Evolutionary conservation across 2,329 filamentous ascomycete species (phyloP).

Genomic region (Diaporthe ilicicola): DNA sequence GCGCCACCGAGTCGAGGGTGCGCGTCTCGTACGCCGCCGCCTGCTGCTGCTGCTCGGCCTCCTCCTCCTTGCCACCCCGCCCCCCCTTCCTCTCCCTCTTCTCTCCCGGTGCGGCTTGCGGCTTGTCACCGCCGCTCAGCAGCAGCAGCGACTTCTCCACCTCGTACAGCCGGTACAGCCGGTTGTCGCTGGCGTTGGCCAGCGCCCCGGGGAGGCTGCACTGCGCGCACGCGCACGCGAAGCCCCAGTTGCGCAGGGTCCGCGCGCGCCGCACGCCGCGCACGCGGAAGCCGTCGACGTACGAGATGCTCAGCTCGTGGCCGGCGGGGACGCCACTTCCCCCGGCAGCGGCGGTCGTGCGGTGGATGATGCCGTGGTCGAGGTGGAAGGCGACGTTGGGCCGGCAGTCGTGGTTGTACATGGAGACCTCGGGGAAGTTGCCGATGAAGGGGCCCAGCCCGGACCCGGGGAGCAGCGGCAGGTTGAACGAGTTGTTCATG

Average conservation of each 20-base stretch:
- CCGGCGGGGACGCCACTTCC: constrained; percentile 38
- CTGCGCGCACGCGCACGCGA: constrained; percentile 48
- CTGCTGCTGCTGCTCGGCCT: too few species aligned
- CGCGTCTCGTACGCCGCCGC: constrained; percentile 30
- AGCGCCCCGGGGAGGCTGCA: constrained; percentile 41
- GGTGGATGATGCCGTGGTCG: constrained; percentile 47
- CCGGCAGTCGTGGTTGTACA: constrained; percentile 53
- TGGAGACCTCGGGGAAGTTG: constrained; percentile 48
- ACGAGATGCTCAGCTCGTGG: constrained; percentile 53
- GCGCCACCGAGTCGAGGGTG: constrained; percentile 41
- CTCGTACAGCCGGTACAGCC: constrained; percentile 40
- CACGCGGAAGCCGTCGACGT: constrained; percentile 47
- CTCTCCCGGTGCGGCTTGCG: not conserved
- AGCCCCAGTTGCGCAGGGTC: constrained; percentile 47
- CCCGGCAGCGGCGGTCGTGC: constrained; percentile 46
- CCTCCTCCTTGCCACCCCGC: not conserved
- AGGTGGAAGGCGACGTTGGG: constrained; percentile 49
- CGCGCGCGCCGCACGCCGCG: constrained; percentile 41
- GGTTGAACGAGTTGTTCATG: constrained; percentile 34
- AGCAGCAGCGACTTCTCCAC: constrained; percentile 40
- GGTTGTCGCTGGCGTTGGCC: constrained; percentile 41
- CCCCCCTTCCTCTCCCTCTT: not conserved
- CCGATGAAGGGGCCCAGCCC: constrained; percentile 35
- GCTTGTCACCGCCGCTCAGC: not conserved
- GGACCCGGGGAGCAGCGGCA: constrained; percentile 5